Percentiles rank a stretch among this genome's conserved stretches.
These are phyloP conservation scores for Solanum arcanum DNA, from an alignment of 257 asterid species.

Conservation along the genomic window DNA sequence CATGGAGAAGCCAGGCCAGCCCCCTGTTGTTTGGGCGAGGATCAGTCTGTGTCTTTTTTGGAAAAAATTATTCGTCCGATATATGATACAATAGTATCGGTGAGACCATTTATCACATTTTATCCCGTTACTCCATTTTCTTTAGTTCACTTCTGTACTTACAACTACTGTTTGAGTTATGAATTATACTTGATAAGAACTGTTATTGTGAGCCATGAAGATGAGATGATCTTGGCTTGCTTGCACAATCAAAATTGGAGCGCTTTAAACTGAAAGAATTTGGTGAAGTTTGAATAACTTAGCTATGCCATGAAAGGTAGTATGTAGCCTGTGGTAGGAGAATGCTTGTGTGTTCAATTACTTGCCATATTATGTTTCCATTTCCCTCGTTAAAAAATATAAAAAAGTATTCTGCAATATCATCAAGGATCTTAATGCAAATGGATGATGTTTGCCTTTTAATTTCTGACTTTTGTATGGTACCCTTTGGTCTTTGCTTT, in stretches of 20 bases:
- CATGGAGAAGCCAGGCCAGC: constrained; percentile 69
- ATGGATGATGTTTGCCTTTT: neutral
- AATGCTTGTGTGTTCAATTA: neutral
- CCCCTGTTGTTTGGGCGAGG: constrained; percentile 36
- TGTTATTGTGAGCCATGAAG: neutral
- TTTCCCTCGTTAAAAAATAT: neutral
- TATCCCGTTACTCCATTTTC: neutral
- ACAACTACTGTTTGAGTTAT: neutral
- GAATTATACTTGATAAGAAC: neutral
- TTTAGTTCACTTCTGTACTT: neutral
- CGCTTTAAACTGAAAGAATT: neutral
- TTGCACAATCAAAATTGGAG: neutral
- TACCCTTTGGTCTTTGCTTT: neutral
- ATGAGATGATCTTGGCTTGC: neutral
- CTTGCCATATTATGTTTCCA: neutral
- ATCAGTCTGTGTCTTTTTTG: constrained; percentile 61
- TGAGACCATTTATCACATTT: constrained; percentile 21
- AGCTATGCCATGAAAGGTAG: neutral
- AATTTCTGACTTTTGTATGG: neutral
- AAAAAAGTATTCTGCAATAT: neutral
- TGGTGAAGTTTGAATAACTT: neutral
- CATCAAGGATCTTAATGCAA: neutral
- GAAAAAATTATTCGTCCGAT: constrained; percentile 65
- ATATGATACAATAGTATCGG: constrained; percentile 37
- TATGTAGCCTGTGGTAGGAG: neutral